Percentiles rank a stretch among this genome's conserved stretches.
Conservation (phyloP, 2,329 filamentous ascomycete genomes). For the Colletotrichum tropicicola region DNA sequence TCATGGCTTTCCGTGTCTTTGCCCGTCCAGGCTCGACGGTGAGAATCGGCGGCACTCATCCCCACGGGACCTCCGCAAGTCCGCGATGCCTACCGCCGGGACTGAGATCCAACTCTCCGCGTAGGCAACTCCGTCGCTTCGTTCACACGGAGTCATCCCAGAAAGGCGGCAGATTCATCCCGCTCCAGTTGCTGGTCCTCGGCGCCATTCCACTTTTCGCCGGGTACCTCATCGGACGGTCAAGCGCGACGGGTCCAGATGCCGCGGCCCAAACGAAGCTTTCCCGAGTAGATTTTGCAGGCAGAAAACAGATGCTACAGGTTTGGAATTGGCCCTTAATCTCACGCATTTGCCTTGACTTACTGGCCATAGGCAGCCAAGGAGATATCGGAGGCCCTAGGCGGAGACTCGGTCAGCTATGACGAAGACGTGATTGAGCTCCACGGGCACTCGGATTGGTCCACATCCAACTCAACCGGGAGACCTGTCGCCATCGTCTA, state of each 20-base stretch:
- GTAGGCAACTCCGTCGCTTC: not conserved
- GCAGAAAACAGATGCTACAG: not conserved
- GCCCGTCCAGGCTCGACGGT: no score
- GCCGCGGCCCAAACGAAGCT: not conserved
- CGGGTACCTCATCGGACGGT: conserved; percentile 11
- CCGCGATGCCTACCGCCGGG: not conserved
- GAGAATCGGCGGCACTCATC: no score
- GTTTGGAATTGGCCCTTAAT: not conserved
- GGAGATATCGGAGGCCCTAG: conserved; percentile 44
- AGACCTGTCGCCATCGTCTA: conserved; percentile 73
- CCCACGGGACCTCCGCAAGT: no score
- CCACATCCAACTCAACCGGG: conserved; percentile 70
- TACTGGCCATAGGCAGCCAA: not conserved
- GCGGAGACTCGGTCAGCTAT: conserved; percentile 68
- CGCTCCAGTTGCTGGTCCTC: conserved; percentile 6
- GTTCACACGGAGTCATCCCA: not conserved
- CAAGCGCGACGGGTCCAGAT: not conserved
- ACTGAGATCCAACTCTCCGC: not conserved
- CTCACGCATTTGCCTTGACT: not conserved
- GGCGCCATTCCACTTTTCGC: conserved; percentile 7
- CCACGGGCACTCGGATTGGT: conserved; percentile 78
- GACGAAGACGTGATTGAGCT: conserved; percentile 70
- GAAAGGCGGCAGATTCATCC: not conserved
- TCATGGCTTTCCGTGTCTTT: no score
- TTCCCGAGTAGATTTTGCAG: not conserved